Percentiles rank a stretch among this genome's conserved stretches.
These are phyloP conservation scores for Xenosphaeropsis pyriputrescens DNA, from an alignment of 2,329 filamentous ascomycete species.

Conservation along the genomic window DNA sequence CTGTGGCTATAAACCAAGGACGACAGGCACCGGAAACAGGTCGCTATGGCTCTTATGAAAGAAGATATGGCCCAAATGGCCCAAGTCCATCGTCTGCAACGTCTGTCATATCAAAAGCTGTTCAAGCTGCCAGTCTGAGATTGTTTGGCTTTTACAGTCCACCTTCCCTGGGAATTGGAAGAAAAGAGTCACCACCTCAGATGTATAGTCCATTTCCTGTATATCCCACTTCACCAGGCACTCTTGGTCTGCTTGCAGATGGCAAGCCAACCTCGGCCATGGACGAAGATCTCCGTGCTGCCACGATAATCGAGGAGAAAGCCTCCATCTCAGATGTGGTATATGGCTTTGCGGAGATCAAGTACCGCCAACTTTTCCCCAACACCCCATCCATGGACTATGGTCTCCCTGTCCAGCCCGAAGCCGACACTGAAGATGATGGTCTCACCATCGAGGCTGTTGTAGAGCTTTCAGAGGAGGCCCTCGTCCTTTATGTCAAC, in stretches of 20 bases:
- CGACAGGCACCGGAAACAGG: slow-evolving; percentile 43
- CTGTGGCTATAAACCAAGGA: slow-evolving; percentile 59
- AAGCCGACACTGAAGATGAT: slow-evolving; percentile 48
- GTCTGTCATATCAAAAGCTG: slow-evolving; percentile 85
- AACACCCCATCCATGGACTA: slow-evolving; percentile 66
- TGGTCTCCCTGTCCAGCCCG: slow-evolving; percentile 42
- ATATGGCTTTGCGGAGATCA: slow-evolving; percentile 95
- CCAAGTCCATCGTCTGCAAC: slow-evolving; percentile 58
- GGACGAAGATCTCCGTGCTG: slow-evolving; percentile 68
- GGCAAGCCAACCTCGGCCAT: slow-evolving; percentile 41
- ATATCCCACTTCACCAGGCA: slow-evolving; percentile 56
- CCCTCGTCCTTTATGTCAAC: slow-evolving; percentile 91
- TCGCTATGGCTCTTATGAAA: slow-evolving; percentile 68
- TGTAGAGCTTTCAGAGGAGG: slow-evolving; percentile 82
- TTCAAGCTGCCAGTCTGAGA: slow-evolving; percentile 77
- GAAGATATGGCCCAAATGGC: slow-evolving; percentile 51
- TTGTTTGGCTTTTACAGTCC: slow-evolving; percentile 58
- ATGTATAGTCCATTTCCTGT: slow-evolving; percentile 72
- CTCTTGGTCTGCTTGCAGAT: slow-evolving; percentile 51
- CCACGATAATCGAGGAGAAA: slow-evolving; percentile 78
- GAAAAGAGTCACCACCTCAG: slow-evolving; percentile 57
- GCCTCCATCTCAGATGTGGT: slow-evolving; percentile 92
- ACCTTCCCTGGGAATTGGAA: slow-evolving; percentile 40
- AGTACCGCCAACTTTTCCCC: slow-evolving; percentile 93
- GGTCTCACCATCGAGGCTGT: slow-evolving; percentile 76